Evolutionary conservation across 805 yeast genomes (phyloP), one percentile per base, ranked within the genome.

Genomic region (Candida argentea): DNA sequence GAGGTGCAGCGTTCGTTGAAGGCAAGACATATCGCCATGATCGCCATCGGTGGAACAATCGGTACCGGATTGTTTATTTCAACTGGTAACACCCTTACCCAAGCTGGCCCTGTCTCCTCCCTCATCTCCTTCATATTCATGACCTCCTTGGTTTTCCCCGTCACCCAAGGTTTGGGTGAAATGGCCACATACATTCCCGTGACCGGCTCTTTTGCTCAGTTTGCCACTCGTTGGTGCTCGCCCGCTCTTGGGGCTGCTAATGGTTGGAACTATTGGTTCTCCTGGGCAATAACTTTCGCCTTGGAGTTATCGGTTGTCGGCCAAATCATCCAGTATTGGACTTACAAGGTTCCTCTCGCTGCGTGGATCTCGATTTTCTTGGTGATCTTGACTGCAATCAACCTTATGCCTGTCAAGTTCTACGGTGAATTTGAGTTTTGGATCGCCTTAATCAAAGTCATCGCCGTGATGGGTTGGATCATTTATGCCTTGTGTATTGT

Each of bases 381-480:
- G 58, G 70, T 73, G 15, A 29, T 76, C 5, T 50, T 79, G 19
- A 63, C 76, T 0, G 42, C 43, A 22, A 52, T 65, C 29, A 79
- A 79, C 52, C 55, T 77, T 50, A 61, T 76, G 48, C 83, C 86
- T 3, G 89, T 79, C 19, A 67, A 62, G 40, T 72, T 52, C 42
- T 79, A 77, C 43, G 89, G 89, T 47, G 87, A 79, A 48, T 48
- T 76, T 37, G 87, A 79, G 45, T 79, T 79, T 43, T 78, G 86
- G 83, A 58, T 78, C 31, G 80, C 85, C 5, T 57, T 67, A 35
- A 50, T 76, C 31, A 79, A 79, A 46, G 78, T 79, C 22, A 35
- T 76, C 22, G 82, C 86, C 26, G 73, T 79, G 28, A 50, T 73
- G 9, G 87, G 85, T n/a, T 78, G 78, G 65, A 48, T 78, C 31